Evolutionary conservation across 768 basidiomycete genomes (phyloP).

Genomic region (Boletus sensibilis): DNA sequence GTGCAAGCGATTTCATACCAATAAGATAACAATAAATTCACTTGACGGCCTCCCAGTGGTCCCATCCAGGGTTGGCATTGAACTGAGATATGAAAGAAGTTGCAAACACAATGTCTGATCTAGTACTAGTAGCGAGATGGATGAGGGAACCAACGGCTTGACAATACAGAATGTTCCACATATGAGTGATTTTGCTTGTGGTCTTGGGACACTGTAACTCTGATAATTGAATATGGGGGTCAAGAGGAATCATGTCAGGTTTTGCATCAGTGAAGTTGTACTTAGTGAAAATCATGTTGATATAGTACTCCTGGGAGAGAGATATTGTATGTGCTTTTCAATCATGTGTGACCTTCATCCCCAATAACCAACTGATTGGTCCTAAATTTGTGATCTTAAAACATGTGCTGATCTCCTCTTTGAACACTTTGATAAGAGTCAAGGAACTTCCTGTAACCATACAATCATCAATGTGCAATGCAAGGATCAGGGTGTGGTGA

Average conservation of each 20-base stretch:
- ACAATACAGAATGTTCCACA: too few species aligned
- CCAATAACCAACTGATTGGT: neutral
- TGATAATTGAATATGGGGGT: neutral
- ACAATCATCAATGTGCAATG: neutral
- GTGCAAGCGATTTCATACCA: too few species aligned
- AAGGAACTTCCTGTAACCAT: neutral
- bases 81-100: too few species aligned
- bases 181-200: accelerated
- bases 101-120: too few species aligned
- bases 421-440: accelerated
- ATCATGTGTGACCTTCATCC: neutral
- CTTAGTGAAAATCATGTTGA: neutral
- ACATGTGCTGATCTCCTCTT: neutral
- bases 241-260: neutral
- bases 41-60: too few species aligned
- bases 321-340: neutral
- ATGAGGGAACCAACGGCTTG: too few species aligned
- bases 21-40: too few species aligned
- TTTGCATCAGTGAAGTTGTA: neutral
- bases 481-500: accelerated
- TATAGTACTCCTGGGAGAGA: neutral
- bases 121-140: too few species aligned
- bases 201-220: neutral
- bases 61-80: too few species aligned
- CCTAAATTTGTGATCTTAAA: accelerated